A percentile compares a stretch with the other conserved stretches of the same genome.
These are phyloP conservation scores for Colletotrichum siamense DNA, from an alignment of 2,329 filamentous ascomycete genomes.

Conservation along the genomic window DNA sequence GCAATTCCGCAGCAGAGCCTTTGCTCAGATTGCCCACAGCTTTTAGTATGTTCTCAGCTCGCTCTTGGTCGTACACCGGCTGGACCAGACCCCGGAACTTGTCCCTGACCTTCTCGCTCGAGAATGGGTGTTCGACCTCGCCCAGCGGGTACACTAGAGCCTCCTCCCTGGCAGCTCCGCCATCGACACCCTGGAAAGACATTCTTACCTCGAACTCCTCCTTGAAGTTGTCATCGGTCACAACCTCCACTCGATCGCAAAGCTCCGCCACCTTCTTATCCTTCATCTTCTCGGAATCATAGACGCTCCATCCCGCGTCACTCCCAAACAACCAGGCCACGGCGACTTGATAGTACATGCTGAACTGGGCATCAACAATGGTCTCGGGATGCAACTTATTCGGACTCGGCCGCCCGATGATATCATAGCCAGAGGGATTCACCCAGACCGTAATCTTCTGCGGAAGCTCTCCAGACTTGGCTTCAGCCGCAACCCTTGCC, in stretches of 20 bases:
- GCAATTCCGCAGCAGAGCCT: not conserved
- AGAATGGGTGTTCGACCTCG: conserved; percentile 27
- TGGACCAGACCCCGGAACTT: conserved; percentile 28
- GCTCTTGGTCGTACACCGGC: conserved; percentile 11
- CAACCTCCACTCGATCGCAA: conserved; percentile 25
- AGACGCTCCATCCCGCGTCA: conserved; percentile 28
- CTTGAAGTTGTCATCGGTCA: conserved; percentile 13
- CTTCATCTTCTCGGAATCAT: conserved; percentile 26
- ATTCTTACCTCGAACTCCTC: not conserved
- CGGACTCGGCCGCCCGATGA: conserved; percentile 25
- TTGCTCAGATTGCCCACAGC: not conserved
- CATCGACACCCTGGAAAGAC: conserved; percentile 19
- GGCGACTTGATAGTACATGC: conserved; percentile 33
- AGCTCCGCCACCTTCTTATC: conserved; percentile 22
- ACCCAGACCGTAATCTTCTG: conserved; percentile 25
- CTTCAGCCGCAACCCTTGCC: conserved; percentile 17
- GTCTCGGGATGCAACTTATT: conserved; percentile 30
- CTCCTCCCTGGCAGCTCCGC: conserved; percentile 21
- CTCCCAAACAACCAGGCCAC: conserved; percentile 28
- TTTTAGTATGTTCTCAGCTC: not conserved
- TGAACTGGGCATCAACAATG: conserved; percentile 33
- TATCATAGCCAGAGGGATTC: conserved; percentile 24
- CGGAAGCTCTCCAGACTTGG: conserved; percentile 6
- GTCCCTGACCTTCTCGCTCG: conserved; percentile 23
- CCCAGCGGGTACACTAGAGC: conserved; percentile 24